Conservation (phyloP, 495 filamentous ascomycete genomes). For the Filosporella fistucella region DNA sequence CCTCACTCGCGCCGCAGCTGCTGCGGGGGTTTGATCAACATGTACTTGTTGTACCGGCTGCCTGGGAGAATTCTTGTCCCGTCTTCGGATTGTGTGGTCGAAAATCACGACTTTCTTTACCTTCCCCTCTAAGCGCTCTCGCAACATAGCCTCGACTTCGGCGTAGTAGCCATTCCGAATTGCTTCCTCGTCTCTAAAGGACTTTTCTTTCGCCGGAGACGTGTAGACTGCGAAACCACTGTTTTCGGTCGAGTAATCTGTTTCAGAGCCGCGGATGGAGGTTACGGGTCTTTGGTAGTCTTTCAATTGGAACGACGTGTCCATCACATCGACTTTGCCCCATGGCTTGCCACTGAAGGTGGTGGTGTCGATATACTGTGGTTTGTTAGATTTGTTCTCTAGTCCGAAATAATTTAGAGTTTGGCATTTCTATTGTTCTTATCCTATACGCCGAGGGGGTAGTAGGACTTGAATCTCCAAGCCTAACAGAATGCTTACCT, state of each 20-base stretch:
- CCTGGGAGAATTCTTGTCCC: neutral
- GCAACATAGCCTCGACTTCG: slow-evolving; percentile 5
- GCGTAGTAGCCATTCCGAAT: slow-evolving; percentile 4
- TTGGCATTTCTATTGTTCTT: no score
- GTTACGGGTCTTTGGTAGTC: slow-evolving; percentile 5
- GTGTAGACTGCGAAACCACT: slow-evolving; percentile 5
- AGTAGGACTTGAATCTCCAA: no score
- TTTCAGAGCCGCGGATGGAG: slow-evolving; percentile 1
- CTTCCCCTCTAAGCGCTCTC: slow-evolving; percentile 1
- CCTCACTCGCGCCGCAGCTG: slow-evolving; percentile 1
- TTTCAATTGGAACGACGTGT: neutral
- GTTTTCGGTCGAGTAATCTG: slow-evolving; percentile 3
- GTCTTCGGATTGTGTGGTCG: slow-evolving; percentile 6
- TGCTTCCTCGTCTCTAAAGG: neutral
- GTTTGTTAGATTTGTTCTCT: no score
- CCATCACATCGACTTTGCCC: slow-evolving; percentile 6
- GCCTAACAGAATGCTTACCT: no score
- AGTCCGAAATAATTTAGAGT: no score
- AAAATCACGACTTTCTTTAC: slow-evolving; percentile 11
- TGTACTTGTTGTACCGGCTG: slow-evolving; percentile 9
- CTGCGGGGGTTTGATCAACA: slow-evolving; percentile 7
- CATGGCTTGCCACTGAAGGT: slow-evolving; percentile 9
- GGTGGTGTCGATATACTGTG: slow-evolving; percentile 7
- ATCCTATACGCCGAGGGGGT: no score
- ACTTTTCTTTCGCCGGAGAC: neutral